These are phyloP conservation scores for Chlamydomonas sphaeroides DNA, from an alignment of 139 green algal species.

Conservation along the genomic window DNA sequence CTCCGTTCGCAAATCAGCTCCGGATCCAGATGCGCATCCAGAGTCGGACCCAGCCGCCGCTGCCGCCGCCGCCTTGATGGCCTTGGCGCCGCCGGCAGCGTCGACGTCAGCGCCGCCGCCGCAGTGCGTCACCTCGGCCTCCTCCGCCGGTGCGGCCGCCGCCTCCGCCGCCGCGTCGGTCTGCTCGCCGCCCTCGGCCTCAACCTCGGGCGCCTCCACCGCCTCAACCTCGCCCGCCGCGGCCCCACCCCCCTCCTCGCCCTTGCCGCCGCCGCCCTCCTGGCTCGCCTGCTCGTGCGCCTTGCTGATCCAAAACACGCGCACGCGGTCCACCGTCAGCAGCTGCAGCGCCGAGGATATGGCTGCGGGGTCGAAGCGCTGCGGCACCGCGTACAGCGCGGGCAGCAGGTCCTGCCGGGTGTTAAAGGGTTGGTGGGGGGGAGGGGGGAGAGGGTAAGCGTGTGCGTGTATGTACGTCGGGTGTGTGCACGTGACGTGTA, in stretches of 20 bases:
- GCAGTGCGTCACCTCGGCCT: neutral
- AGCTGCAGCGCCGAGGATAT: constrained; percentile 70
- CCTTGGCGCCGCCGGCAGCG: neutral
- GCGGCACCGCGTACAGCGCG: constrained; percentile 63
- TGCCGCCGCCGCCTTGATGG: neutral
- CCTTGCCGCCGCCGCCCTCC: neutral
- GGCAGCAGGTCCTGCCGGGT: constrained; percentile 72
- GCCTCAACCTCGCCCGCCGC: neutral
- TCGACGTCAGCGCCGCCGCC: neutral
- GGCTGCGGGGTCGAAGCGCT: constrained; percentile 67
- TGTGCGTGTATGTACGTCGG: neutral
- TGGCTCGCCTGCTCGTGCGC: constrained; percentile 10
- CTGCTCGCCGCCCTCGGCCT: neutral
- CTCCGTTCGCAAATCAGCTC: constrained; percentile 25
- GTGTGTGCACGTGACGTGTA: too few relatives aligned
- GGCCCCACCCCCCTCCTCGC: neutral
- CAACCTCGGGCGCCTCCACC: neutral
- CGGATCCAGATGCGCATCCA: too few relatives aligned
- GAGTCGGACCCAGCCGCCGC: neutral
- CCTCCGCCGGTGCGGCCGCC: too few relatives aligned
- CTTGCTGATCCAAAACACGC: constrained; percentile 85
- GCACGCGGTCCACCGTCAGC: constrained; percentile 70
- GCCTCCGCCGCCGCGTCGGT: neutral
- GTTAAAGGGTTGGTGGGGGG: too few relatives aligned
- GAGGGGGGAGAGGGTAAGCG: neutral